A percentile compares a stretch with the other conserved stretches of the same genome.
These are phyloP conservation scores for Magnaporthiopsis incrustans DNA, from an alignment of 2,329 filamentous ascomycete genomes.

Conservation along the genomic window DNA sequence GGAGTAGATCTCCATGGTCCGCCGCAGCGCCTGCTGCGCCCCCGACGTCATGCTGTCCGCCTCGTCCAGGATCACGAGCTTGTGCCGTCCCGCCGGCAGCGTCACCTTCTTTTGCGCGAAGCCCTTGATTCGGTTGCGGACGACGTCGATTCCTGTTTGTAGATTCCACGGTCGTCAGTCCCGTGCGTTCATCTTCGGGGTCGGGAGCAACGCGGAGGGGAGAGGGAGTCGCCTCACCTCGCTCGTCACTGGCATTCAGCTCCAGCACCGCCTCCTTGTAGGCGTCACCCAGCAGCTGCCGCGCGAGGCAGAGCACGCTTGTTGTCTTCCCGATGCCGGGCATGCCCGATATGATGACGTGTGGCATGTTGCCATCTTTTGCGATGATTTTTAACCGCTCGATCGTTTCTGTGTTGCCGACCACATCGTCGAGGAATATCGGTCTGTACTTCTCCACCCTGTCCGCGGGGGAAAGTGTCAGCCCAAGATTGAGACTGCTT, in stretches of 20 bases:
- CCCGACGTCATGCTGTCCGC: slow-evolving; percentile 97
- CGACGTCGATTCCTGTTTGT: slow-evolving; percentile 77
- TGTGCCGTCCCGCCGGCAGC: slow-evolving; percentile 80
- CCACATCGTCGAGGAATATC: slow-evolving; percentile 89
- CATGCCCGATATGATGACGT: slow-evolving; percentile 99
- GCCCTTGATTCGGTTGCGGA: slow-evolving; percentile 93
- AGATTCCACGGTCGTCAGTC: background rate
- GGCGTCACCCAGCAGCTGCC: slow-evolving; percentile 81
- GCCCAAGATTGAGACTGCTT: background rate
- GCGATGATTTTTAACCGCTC: slow-evolving; percentile 97
- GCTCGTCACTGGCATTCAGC: slow-evolving; percentile 91
- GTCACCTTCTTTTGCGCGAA: slow-evolving; percentile 99
- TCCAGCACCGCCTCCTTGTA: slow-evolving; percentile 98
- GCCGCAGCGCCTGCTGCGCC: slow-evolving; percentile 85
- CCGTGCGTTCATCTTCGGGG: background rate
- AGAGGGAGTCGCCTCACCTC: slow-evolving; percentile 42
- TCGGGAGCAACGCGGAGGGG: background rate
- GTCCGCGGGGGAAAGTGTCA: slow-evolving; percentile 13
- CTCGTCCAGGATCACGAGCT: slow-evolving; percentile 95
- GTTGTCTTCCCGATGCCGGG: slow-evolving; percentile 98
- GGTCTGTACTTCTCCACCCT: slow-evolving; percentile 99
- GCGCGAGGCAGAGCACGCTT: slow-evolving; percentile 83
- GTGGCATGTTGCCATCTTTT: slow-evolving; percentile 98
- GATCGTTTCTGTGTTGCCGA: slow-evolving; percentile 96
- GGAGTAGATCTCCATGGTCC: slow-evolving; percentile 99